phyloP scores from a whole-genome alignment of 2,329 filamentous ascomycete species.

The Myriosclerotinia scirpicola region DNA sequence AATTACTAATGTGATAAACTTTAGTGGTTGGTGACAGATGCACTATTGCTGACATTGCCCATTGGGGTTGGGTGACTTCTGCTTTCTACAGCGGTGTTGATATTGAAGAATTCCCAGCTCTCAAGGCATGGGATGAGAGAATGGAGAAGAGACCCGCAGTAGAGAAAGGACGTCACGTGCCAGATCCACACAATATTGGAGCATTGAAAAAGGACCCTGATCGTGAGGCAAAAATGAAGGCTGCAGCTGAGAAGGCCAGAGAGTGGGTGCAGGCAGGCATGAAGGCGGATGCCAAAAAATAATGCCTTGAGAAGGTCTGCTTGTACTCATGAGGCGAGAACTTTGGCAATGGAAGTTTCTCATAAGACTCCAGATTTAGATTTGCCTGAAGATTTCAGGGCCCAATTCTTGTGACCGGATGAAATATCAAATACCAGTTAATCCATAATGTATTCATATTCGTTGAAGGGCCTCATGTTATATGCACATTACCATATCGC shows the following conservation, averaged over 20 bases:
- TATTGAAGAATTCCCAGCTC: conserved; percentile 70
- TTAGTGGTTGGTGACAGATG: conserved; percentile 62
- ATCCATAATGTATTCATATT: too few species aligned
- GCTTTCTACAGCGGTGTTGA: conserved; percentile 57
- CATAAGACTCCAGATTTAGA: too few species aligned
- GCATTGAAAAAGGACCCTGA: conserved; percentile 44
- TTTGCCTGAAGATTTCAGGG: too few species aligned
- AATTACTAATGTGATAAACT: not conserved
- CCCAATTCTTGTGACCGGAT: too few species aligned
- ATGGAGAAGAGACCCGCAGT: conserved; percentile 69
- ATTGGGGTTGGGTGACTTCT: conserved; percentile 33
- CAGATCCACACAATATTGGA: conserved; percentile 62
- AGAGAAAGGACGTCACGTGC: conserved; percentile 74
- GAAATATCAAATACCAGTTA: too few species aligned
- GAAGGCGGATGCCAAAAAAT: conserved; percentile 43
- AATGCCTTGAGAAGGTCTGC: not conserved
- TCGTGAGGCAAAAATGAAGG: conserved; percentile 53
- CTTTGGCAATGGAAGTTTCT: too few species aligned
- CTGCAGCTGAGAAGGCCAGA: conserved; percentile 52
- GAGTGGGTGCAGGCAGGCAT: conserved; percentile 69
- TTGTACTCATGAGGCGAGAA: too few species aligned
- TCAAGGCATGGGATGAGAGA: conserved; percentile 75
- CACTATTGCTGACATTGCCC: conserved; percentile 77
- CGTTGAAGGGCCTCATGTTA: too few species aligned
- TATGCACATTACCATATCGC: too few species aligned